Conservation (phyloP, 1,284 basidiomycete genomes). For the Ustilago esculenta region DNA sequence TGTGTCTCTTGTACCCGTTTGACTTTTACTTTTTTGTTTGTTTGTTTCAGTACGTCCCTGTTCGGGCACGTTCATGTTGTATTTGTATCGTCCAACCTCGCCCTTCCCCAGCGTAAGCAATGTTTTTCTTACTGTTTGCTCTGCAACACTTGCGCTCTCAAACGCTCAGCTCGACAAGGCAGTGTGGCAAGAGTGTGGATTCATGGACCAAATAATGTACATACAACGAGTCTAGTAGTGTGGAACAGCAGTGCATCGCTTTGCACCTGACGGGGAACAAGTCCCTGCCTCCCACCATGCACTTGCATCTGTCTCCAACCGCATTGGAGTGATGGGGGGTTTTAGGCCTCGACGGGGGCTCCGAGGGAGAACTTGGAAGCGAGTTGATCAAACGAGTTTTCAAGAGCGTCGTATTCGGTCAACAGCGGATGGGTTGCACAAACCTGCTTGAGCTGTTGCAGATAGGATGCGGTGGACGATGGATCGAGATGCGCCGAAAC, state of each 20-base stretch:
- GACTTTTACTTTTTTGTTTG: too few relatives aligned
- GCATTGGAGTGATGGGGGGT: neutral
- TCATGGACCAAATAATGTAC: too few relatives aligned
- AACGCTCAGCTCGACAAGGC: too few relatives aligned
- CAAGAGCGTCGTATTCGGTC: conserved; percentile 18
- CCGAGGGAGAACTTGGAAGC: conserved; percentile 25
- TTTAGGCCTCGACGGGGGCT: conserved; percentile 15
- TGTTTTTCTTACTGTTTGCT: too few relatives aligned
- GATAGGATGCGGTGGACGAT: neutral
- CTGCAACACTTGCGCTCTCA: too few relatives aligned
- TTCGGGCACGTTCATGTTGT: conserved; percentile 6
- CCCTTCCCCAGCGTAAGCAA: too few relatives aligned
- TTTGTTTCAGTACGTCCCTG: neutral
- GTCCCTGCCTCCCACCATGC: too few relatives aligned
- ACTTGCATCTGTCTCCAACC: neutral
- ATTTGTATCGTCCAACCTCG: conserved; percentile 21
- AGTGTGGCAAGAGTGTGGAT: too few relatives aligned
- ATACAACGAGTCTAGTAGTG: too few relatives aligned
- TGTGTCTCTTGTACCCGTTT: too few relatives aligned
- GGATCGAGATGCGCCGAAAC: conserved; percentile 20
- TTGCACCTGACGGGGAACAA: too few relatives aligned
- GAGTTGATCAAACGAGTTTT: conserved; percentile 23
- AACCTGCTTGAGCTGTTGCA: conserved; percentile 18
- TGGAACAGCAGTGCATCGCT: too few relatives aligned
- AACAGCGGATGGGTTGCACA: conserved; percentile 30